A percentile compares a stretch with the other conserved stretches of the same genome.
Evolutionary conservation across 106 monocot species (phyloP).

Genomic region (Apostasia shenzhenica): DNA sequence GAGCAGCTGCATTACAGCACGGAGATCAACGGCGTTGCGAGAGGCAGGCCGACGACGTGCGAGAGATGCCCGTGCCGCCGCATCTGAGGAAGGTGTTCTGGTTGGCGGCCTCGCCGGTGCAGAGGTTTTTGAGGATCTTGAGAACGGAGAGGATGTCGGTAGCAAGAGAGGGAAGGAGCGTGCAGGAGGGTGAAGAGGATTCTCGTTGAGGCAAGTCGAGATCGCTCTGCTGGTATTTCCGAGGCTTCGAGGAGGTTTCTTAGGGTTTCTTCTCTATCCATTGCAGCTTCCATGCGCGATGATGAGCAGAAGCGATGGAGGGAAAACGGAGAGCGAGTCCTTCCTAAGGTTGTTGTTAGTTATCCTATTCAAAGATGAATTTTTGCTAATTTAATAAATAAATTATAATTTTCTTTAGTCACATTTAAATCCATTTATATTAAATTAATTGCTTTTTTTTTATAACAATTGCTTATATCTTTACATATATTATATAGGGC

Average conservation of each 20-base stretch:
- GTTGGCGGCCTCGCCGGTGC: slow-evolving; percentile 33
- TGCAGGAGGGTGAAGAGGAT: slow-evolving; percentile 21
- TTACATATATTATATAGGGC: no score
- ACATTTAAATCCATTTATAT: no score
- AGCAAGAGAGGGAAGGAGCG: slow-evolving; percentile 8
- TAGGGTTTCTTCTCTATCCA: slow-evolving; percentile 3
- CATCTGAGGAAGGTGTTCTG: slow-evolving; percentile 24
- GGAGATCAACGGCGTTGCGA: slow-evolving; percentile 15
- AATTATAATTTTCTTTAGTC: no score
- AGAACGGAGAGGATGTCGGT: slow-evolving; percentile 26
- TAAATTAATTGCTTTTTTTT: no score
- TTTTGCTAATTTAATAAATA: no score
- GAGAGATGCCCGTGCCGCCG: slow-evolving; percentile 19
- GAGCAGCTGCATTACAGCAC: slow-evolving; percentile 38
- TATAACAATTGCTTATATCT: no score
- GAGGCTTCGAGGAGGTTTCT: slow-evolving; percentile 24
- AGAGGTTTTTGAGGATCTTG: slow-evolving; percentile 58
- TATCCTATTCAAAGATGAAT: no score
- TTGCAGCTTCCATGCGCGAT: no score
- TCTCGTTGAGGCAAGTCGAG: slow-evolving; percentile 24
- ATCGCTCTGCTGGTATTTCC: slow-evolving; percentile 28
- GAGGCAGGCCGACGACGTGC: slow-evolving; percentile 13
- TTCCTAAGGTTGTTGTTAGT: no score
- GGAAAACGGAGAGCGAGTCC: no score
- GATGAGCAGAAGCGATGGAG: no score